Evolutionary conservation across 2,329 filamentous ascomycete genomes (phyloP).

Genomic region (Saccharata proteae): DNA sequence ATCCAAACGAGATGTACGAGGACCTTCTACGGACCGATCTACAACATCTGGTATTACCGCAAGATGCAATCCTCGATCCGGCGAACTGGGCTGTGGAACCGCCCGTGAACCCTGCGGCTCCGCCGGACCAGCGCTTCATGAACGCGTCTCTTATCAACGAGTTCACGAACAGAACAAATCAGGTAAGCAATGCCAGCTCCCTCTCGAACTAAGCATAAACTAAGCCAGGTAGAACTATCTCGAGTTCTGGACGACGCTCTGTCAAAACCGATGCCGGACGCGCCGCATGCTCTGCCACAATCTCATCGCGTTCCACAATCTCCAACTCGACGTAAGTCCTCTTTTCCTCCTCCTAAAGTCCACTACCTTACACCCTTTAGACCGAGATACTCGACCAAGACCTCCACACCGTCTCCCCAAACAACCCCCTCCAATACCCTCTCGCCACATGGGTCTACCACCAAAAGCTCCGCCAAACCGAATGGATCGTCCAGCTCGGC

Average conservation of each 20-base stretch:
- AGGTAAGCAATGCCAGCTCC: slow-evolving; percentile 18
- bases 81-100: slow-evolving; percentile 63
- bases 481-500: slow-evolving; percentile 77
- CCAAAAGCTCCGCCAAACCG: slow-evolving; percentile 81
- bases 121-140: slow-evolving; percentile 60
- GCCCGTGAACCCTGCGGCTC: slow-evolving; percentile 29
- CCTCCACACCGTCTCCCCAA: slow-evolving; percentile 47
- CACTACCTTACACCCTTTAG: slow-evolving; percentile 14
- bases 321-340: slow-evolving; percentile 58
- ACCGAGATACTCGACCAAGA: slow-evolving; percentile 60
- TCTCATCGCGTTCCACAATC: slow-evolving; percentile 68
- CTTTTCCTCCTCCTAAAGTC: background rate
- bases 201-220: slow-evolving; percentile 11
- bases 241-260: slow-evolving; percentile 71
- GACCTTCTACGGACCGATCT: slow-evolving; percentile 73
- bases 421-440: slow-evolving; percentile 53
- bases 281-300: slow-evolving; percentile 81
- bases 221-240: slow-evolving; percentile 57
- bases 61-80: slow-evolving; percentile 57
- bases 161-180: slow-evolving; percentile 43
- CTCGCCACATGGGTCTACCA: slow-evolving; percentile 82
- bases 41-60: slow-evolving; percentile 62
- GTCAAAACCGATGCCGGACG: slow-evolving; percentile 81
- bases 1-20: slow-evolving; percentile 51
- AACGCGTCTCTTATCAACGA: slow-evolving; percentile 63